Percentiles rank a stretch among this genome's conserved stretches.
These are phyloP conservation scores for Botrytis porri DNA, from an alignment of 2,329 filamentous ascomycete species.

Conservation along the genomic window DNA sequence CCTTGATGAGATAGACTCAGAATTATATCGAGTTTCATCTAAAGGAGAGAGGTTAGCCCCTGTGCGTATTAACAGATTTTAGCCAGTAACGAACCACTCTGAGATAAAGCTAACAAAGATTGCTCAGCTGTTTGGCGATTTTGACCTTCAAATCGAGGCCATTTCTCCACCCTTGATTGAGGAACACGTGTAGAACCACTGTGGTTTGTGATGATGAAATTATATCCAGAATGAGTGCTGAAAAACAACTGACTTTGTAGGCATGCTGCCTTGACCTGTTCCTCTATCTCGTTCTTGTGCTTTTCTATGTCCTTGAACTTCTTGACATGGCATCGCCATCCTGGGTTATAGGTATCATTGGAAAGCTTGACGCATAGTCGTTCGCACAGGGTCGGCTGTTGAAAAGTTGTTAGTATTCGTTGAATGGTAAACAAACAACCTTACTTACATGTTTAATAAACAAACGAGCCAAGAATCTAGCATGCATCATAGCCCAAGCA, in stretches of 20 bases:
- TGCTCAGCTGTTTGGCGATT: neutral
- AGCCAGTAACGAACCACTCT: neutral
- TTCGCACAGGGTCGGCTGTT: slow-evolving; percentile 5
- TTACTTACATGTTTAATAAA: slow-evolving; percentile 16
- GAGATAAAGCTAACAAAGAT: neutral
- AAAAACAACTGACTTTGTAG: neutral
- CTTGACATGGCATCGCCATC: neutral
- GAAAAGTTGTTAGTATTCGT: neutral
- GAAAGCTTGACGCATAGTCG: neutral
- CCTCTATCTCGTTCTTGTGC: neutral
- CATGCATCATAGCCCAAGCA: slow-evolving; percentile 4
- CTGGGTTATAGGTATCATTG: neutral
- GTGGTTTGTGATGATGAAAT: neutral
- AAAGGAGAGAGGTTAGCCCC: neutral
- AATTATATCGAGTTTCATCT: neutral
- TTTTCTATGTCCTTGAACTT: neutral
- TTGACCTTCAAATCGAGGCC: neutral
- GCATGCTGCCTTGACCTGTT: neutral
- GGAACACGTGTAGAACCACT: too few relatives aligned
- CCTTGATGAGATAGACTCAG: neutral
- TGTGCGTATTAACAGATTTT: neutral
- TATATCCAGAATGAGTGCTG: neutral
- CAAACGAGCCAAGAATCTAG: neutral
- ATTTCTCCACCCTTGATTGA: neutral
- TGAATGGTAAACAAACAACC: neutral